A percentile compares a stretch with the other conserved stretches of the same genome.
Evolutionary conservation across 208 protist species (phyloP).

Genomic region (Wallacemonas rigidus): DNA sequence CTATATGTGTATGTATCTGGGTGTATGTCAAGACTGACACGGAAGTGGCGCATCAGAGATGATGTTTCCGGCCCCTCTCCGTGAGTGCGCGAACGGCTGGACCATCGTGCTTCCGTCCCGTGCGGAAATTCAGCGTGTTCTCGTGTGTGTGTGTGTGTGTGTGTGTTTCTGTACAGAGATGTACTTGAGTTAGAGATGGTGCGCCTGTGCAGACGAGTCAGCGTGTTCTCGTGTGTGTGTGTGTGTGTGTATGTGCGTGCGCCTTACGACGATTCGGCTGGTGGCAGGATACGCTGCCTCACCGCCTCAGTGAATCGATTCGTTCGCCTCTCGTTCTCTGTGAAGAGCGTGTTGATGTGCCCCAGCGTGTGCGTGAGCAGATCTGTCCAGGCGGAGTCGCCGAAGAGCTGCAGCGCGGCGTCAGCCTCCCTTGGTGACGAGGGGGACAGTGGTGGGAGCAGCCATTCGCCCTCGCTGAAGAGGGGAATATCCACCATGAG

Average conservation of each 20-base stretch:
- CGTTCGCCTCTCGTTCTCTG: constrained; percentile 54
- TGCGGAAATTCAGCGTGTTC: no score
- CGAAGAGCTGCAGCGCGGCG: constrained; percentile 17
- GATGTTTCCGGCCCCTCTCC: no score
- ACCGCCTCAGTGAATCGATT: constrained; percentile 40
- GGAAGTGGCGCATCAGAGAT: no score
- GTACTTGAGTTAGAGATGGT: no score
- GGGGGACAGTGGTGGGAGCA: constrained; percentile 25
- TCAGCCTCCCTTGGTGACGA: not conserved
- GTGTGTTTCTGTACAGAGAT: no score
- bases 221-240: not conserved
- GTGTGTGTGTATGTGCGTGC: not conserved
- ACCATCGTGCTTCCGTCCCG: no score
- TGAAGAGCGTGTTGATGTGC: constrained; percentile 68
- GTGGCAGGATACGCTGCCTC: constrained; percentile 12
- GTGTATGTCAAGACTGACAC: no score
- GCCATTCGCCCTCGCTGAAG: constrained; percentile 46
- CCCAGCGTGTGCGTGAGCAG: constrained; percentile 38
- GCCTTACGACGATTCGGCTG: not conserved
- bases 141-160: no score
- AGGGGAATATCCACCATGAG: constrained; percentile 68
- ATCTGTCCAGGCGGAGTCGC: constrained; percentile 26
- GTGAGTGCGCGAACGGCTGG: no score
- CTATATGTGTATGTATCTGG: no score
- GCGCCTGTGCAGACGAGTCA: not conserved